Base-by-base conservation (phyloP, 2,329 filamentous ascomycete species). In the Phoma sp. region DNA sequence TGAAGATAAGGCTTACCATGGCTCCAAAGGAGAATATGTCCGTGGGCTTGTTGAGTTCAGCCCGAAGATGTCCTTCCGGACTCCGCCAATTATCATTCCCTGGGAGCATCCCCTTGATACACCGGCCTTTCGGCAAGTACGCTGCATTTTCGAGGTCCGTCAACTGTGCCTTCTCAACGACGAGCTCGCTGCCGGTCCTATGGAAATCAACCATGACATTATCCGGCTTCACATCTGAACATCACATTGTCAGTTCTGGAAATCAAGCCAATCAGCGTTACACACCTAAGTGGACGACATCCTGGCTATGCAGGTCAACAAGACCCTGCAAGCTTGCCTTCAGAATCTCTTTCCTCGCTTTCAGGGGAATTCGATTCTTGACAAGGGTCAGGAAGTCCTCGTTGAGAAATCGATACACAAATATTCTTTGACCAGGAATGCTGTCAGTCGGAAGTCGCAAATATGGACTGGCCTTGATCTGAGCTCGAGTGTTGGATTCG, bases 31-130 rank as follows among this genome's bases (percentile, higher is more conserved):
- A 69, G 57, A 56, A 74, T 20, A 72, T 55, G 32, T 72, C 67
- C 12, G 70, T 26, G 2, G 67, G 61, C 43, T 68, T 73, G 47
- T 64, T 66, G 12, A 74, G 53, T 18, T 67, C 51, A 17, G 60
- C 63, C 33, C 57, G 65, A 18, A 70, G 53, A 29, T 69, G 61
- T 2, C 47, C 68, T 40, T 73, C 70, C 37, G 69, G 68, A 42
- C 71, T 70, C 9, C 71, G 66, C 69, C 68, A 73, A 39, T 70
- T 68, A 12, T 68, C 61, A 38, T 73, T 72, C 10, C 69, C 69
- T 9, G 59, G 37, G 14, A 67, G 59, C 61, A 66, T 69, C 12
- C 67, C 66, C 50, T 66, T 68, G 32, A 74, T 66, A 40, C 54
- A 67, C 43, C 62, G 65, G 5, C 61, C 60, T 51, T 68, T 63